Evolutionary conservation across 2,329 filamentous ascomycete species (phyloP).

Genomic region (Ophiocordyceps sinensis): DNA sequence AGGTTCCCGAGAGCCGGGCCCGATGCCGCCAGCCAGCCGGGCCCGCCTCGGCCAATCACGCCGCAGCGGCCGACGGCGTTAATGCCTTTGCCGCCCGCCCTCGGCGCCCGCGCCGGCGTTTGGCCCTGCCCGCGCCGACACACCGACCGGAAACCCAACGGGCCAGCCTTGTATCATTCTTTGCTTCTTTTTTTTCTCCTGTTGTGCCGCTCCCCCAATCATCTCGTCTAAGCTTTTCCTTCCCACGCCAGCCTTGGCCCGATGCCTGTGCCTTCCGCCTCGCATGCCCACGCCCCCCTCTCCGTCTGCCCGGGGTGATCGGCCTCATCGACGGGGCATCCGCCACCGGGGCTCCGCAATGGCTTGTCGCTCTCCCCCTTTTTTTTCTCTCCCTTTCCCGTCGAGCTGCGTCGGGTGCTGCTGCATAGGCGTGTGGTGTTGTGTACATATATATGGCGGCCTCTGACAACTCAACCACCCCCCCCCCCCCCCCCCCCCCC

Average conservation of each 20-base stretch:
- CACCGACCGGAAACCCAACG: background rate
- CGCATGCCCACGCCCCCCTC: background rate
- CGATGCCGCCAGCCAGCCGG: background rate
- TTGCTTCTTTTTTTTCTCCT: background rate
- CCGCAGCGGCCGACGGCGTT: constrained; percentile 1
- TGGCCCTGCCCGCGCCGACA: constrained; percentile 3
- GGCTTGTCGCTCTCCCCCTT: background rate
- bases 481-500: no score
- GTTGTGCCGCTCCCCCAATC: background rate
- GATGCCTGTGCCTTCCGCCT: background rate
- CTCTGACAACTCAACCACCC: no score
- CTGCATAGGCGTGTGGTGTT: background rate
- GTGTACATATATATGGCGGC: background rate
- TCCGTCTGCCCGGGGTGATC: background rate
- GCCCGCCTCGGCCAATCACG: background rate
- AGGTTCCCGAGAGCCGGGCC: no score
- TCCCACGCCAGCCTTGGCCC: no score
- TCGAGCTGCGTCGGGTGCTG: background rate
- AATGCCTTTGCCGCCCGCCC: background rate
- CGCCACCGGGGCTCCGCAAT: constrained; percentile 1
- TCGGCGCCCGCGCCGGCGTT: constrained; percentile 1
- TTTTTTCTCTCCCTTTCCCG: background rate
- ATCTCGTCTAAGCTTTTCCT: no score
- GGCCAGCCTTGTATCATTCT: background rate
- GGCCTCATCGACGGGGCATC: background rate